Evolutionary conservation across 2,329 filamentous ascomycete species (phyloP), one percentile per base, ranked within the genome.

Genomic region (Pseudogymnoascus sp.): DNA sequence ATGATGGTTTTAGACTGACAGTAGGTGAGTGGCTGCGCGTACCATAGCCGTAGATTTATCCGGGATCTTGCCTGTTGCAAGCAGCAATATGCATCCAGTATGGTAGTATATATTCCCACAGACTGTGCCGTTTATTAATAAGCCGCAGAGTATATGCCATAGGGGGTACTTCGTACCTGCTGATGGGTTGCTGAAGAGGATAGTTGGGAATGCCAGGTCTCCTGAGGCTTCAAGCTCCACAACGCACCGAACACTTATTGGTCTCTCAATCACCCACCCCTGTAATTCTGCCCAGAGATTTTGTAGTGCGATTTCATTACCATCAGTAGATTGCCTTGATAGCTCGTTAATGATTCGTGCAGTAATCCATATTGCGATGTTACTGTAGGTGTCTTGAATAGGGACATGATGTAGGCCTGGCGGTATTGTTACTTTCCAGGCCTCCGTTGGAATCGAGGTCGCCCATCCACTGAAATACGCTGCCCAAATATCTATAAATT

Each of bases 321-420:
- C 37, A 60, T 35, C 30, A 32, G 38, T 11, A 35, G 39, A 32
- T 25, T 37, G 16, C 12, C 25, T 57, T 25, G 38, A 60, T 37
- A 60, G 39, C 30, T 60, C 59, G 28, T 60, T 57, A 20, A 60
- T 18, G 35, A 60, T 60, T 34, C 35, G 43, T 58, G 59, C 59
- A 20, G 41, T 35, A 18, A 60, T 60, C 25, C 18, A 60, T 34
- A 60, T 60, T 16, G 59, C 59, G 11, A 35, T 28, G 18, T 58
- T 60, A 16, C 59, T 60, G 20, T 60, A 60, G 18, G 22, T 57
- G 43, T 60, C 59, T 35, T 60, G 59, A 60, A 60, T 57, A 14
- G 43, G 22, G 12, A 12, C 39, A 34, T 37, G 5, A 8, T 16
- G 14, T 39, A 30, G 14, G 20, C 9, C 18, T 18, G 8, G 18